These are phyloP conservation scores for Penicillium salamii DNA, from an alignment of 495 filamentous ascomycete species.

Conservation along the genomic window DNA sequence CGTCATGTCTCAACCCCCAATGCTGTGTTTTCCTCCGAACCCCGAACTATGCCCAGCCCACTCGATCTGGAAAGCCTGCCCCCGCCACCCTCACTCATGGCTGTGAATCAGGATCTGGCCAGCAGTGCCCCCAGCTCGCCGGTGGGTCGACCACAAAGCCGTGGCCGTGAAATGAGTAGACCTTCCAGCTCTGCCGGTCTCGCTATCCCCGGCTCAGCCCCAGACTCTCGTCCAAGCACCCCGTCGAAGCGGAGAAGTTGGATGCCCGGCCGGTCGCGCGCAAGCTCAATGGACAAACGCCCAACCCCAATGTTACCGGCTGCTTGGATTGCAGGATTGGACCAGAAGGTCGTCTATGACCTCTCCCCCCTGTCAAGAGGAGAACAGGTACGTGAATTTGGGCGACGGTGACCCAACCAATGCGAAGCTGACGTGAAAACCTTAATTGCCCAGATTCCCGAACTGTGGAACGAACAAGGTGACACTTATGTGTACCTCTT, in stretches of 20 bases:
- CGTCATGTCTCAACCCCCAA: slow-evolving; percentile 39
- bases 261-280: slow-evolving; percentile 47
- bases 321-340: slow-evolving; percentile 63
- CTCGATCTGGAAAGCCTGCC: slow-evolving; percentile 38
- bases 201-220: slow-evolving; percentile 33
- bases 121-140: slow-evolving; percentile 32
- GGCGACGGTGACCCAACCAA: background rate
- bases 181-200: slow-evolving; percentile 38
- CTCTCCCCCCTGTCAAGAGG: slow-evolving; percentile 52
- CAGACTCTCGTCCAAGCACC: slow-evolving; percentile 41
- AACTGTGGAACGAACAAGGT: slow-evolving; percentile 84
- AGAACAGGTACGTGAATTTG: slow-evolving; percentile 51
- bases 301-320: slow-evolving; percentile 22
- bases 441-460: slow-evolving; percentile 56
- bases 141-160: slow-evolving; percentile 36
- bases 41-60: slow-evolving; percentile 27
- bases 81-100: slow-evolving; percentile 42
- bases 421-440: background rate
- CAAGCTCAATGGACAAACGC: slow-evolving; percentile 34
- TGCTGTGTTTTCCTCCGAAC: slow-evolving; percentile 25
- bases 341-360: slow-evolving; percentile 61
- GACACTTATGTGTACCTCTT: slow-evolving; percentile 85
- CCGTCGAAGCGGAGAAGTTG: slow-evolving; percentile 52
- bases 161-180: slow-evolving; percentile 37
- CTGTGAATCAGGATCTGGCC: slow-evolving; percentile 43